Base-by-base conservation (phyloP, 805 yeast genomes). In the Hanseniaspora lachancei region DNA sequence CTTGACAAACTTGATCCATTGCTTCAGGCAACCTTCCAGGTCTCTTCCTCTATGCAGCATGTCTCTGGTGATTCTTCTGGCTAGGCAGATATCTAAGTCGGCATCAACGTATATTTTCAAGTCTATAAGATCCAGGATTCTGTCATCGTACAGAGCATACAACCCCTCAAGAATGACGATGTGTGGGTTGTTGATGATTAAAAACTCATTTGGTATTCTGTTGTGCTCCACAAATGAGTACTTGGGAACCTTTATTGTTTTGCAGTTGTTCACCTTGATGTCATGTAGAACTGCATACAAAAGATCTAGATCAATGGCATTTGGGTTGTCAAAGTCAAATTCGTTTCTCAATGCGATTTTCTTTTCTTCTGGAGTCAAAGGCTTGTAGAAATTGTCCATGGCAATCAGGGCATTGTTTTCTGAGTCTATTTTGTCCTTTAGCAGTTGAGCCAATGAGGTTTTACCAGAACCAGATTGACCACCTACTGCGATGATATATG, bases 401-500 rank as follows among this genome's bases (percentile, higher is more conserved):
- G 96, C 85, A 21, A 91, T 65, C 57, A 93, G 72, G 13, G 93
- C 91, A 0, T 97, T 87, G 96, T 97, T 89, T 0, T 97, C 97
- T 55, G 87, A 87, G 69, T 87, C 82, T 58, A 80, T 73, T 59
- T 82, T 81, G 55, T 83, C 78, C 53, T 89, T 86, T 62, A 93
- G 83, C 60, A 79, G 77, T 40, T 88, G 81, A 0, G 97, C 93
- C 20, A 93, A 87, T 38, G 95, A 84, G 0, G 97, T 91, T 66
- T 91, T 91, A 1, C 98, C 98, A 0, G 96, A 86, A 1, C 97
- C 95, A 16, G 86, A 79, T 27, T 80, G 76, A 1, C 95, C 95
- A 0, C 95, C 95, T 20, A 86, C 77, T n/a, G 95, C 95, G 60
- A 86, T 86, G 51, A 86, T 78, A 62, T 85, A 86, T 0, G 95